A percentile compares a stretch with the other conserved stretches of the same genome.
Evolutionary conservation across 1,284 basidiomycete species (phyloP).

Genomic region (Sanghuangporus sanghuang): DNA sequence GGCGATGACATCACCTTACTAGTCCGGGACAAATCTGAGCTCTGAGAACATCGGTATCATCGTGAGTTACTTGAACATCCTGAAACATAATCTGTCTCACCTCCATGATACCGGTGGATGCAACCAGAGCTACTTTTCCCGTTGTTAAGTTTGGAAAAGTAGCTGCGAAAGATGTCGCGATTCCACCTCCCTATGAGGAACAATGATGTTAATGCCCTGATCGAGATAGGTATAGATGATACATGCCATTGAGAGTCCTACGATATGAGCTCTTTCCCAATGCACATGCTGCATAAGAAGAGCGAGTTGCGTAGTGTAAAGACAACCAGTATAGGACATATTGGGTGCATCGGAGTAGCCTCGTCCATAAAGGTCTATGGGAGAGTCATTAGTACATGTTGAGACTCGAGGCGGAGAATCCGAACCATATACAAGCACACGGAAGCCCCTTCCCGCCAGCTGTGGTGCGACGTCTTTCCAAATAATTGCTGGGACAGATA

Average conservation of each 20-base stretch:
- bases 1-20: constrained; percentile 71
- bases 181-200: constrained; percentile 58
- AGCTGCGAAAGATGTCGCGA: constrained; percentile 62
- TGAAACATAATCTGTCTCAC: constrained; percentile 28
- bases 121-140: constrained; percentile 57
- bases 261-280: constrained; percentile 60
- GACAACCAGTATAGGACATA: constrained; percentile 51
- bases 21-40: constrained; percentile 60
- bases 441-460: constrained; percentile 59
- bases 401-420: neutral
- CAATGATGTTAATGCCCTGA: neutral
- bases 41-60: constrained; percentile 30
- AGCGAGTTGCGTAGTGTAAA: constrained; percentile 74
- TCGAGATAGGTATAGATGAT: neutral
- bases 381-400: neutral
- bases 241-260: constrained; percentile 69
- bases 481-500: constrained; percentile 70
- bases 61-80: neutral
- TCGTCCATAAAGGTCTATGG: constrained; percentile 67
- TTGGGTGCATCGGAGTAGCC: constrained; percentile 76
- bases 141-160: constrained; percentile 67
- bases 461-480: constrained; percentile 68
- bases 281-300: constrained; percentile 70
- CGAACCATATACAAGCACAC: constrained; percentile 68
- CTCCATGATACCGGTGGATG: constrained; percentile 63